Base-by-base conservation (phyloP, 345 rosid genomes). In the Corchorus olitorius region DNA sequence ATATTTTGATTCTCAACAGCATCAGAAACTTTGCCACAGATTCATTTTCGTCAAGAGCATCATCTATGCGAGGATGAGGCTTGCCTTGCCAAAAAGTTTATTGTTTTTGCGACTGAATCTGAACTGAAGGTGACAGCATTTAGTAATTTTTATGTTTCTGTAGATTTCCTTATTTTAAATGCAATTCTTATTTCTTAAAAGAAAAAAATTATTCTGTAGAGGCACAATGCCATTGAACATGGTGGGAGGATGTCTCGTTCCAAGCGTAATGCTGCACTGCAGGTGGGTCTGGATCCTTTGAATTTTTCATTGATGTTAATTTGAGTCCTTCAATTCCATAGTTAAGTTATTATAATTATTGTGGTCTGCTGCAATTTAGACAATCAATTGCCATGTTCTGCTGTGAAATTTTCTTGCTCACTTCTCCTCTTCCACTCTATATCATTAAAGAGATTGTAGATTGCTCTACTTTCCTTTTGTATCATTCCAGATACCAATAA, bases 171-270 rank as follows among this genome's bases (percentile, higher is more conserved):
- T 45, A 15, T 41, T 73, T 73, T 45, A 60, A 20, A 8, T 62
- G 52, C 61, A 70, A 53, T 53, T 4, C 61, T 33, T 46, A 34
- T 48, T 1, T 54, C 7, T 22, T 20, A 27, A 48, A 33, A 3
- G 48, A 45, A 5, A 27, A 68, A 68, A 49, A 34, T 11, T 34
- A n/a, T 19, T 75, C 39, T 52, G 70, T 64, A 91, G 96, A 87
- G 93, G 75, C 96, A 91, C 65, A 86, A 86, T 82, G 77, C 87
- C 2, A 73, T 83, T 53, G 96, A 89, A 75, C 93, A 91, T 77
- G 92, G 89, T 53, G 96, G 96, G 34, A 86, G 86, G 49, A 87
- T 91, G 89, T 87, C 96, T 76, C 90, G 92, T 75, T 84, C 93
- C 2, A 83, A 89, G 83, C 89, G 96, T 14, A 88, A 80, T 81